Evolutionary conservation across 2,329 filamentous ascomycete species (phyloP), one percentile per base, ranked within the genome.

Genomic region (Metarhizium sp.): DNA sequence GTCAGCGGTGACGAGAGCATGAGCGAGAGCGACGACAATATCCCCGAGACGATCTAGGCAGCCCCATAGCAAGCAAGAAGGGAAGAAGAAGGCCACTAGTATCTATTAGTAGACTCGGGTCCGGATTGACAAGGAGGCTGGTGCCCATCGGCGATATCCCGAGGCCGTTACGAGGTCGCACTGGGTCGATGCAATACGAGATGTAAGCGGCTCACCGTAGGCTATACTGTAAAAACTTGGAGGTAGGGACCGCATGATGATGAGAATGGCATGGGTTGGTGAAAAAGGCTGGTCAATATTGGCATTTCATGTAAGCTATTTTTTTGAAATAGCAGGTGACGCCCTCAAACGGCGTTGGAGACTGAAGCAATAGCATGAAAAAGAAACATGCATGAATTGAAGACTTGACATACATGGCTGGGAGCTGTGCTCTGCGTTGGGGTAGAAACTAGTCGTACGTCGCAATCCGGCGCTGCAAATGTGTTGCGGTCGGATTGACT

Each of bases 1-100:
- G 90, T 99, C 68, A 96, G 91, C 72, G 94, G 94, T 67, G 95
- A 99, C 71, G 94, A 99, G 79, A 94, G 92, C 71, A 81, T 90
- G 72, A 95, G 90, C 69, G 92, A 95, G 74, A 96, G 90, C 69
- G 94, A 97, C 68, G 94, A 96, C 70, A 91, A 90, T 69, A 71
- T 73, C 50, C 71, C 71, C 52, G 71, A 73, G 55, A 71, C 72
- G 50, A 63, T 73, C 58, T 74, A 69, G 68, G 59, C 51, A 30
- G 25, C 11, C 13, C 0, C 38, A 30, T 16, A 32, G 45, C 8
- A 5, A 20, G 13, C 50, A 30, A 43, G 25, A 30, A 32, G 29
- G 13, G n/a, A 8, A 47, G n/a, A 42, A 32, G 47, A 46, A n/a
- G 52, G 14, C 34, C 25, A 25, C 3, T 25, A 25, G 25, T 25